A percentile compares a stretch with the other conserved stretches of the same genome.
Evolutionary conservation across 1,284 basidiomycete genomes (phyloP).

Genomic region (Anthracocystis walkeri): DNA sequence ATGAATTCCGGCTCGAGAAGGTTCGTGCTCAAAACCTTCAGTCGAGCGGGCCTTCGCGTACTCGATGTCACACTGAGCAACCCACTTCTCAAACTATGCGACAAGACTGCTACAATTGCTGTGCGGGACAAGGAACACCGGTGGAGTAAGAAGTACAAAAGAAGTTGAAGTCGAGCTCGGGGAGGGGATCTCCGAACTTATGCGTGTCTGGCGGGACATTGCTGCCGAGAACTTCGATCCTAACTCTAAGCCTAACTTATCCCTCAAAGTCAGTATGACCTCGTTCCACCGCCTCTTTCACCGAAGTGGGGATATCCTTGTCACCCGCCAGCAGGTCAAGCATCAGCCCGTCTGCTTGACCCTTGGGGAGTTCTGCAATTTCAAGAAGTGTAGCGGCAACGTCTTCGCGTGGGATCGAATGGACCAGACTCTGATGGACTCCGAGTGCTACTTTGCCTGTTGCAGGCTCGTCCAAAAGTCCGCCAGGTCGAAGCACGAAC

Average conservation of each 20-base stretch:
- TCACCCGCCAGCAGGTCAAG: constrained; percentile 78
- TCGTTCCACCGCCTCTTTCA: constrained; percentile 73
- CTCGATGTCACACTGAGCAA: too few species aligned
- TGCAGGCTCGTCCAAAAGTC: constrained; percentile 73
- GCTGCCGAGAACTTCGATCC: neutral
- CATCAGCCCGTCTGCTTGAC: constrained; percentile 73
- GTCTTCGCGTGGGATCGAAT: constrained; percentile 73
- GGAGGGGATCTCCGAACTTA: constrained; percentile 4
- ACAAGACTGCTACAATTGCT: too few species aligned
- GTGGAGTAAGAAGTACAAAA: neutral
- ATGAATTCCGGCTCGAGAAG: too few species aligned
- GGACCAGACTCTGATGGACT: constrained; percentile 34
- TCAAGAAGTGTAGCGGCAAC: constrained; percentile 75
- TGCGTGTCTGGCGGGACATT: neutral
- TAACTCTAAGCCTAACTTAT: too few species aligned
- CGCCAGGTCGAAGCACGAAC: constrained; percentile 79
- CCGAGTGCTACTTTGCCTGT: constrained; percentile 53
- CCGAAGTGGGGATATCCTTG: constrained; percentile 72
- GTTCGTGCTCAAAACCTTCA: too few species aligned
- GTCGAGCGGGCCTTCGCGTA: too few species aligned
- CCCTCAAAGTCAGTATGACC: constrained; percentile 72
- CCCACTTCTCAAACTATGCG: too few species aligned
- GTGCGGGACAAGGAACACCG: too few species aligned
- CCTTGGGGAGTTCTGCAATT: constrained; percentile 74
- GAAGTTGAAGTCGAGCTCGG: neutral